These are phyloP conservation scores for Lathyrus oleraceus DNA, from an alignment of 306 rosid species.

Conservation along the genomic window DNA sequence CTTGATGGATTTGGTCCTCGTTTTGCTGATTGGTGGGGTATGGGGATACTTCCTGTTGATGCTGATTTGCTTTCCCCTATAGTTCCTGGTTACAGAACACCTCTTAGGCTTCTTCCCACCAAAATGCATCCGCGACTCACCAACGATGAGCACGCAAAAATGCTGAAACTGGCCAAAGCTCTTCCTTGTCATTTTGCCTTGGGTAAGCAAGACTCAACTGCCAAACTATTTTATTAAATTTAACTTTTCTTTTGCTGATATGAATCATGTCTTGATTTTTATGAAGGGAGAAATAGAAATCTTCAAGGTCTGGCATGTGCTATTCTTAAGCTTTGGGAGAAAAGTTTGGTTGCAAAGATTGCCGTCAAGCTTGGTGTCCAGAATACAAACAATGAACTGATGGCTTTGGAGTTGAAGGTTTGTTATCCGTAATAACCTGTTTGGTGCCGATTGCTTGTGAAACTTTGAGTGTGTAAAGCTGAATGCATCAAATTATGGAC, in stretches of 20 bases:
- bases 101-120: conserved; percentile 88
- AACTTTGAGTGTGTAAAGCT: conserved; percentile 22
- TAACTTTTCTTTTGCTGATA: conserved; percentile 29
- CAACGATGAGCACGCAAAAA: conserved; percentile 72
- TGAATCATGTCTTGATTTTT: conserved; percentile 26
- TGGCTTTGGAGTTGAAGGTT: conserved; percentile 93
- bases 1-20: conserved; percentile 91
- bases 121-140: conserved; percentile 78
- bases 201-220: conserved; percentile 49
- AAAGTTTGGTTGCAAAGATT: conserved; percentile 82
- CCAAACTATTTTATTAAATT: conserved; percentile 16
- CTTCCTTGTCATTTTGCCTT: conserved; percentile 97
- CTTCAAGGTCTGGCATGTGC: conserved; percentile 94
- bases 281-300: conserved; percentile 88
- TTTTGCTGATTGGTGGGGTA: conserved; percentile 95
- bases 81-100: conserved; percentile 82
- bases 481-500: conserved; percentile 19
- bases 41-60: conserved; percentile 91
- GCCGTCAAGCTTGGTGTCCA: conserved; percentile 95
- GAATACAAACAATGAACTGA: conserved; percentile 93
- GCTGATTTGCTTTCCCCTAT: conserved; percentile 83
- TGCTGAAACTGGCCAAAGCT: conserved; percentile 76
- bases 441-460: conserved; percentile 19
- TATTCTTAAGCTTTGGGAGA: conserved; percentile 89
- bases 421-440: conserved; percentile 36